These are phyloP conservation scores for Fusarium concolor DNA, from an alignment of 2,329 filamentous ascomycete species.

Conservation along the genomic window DNA sequence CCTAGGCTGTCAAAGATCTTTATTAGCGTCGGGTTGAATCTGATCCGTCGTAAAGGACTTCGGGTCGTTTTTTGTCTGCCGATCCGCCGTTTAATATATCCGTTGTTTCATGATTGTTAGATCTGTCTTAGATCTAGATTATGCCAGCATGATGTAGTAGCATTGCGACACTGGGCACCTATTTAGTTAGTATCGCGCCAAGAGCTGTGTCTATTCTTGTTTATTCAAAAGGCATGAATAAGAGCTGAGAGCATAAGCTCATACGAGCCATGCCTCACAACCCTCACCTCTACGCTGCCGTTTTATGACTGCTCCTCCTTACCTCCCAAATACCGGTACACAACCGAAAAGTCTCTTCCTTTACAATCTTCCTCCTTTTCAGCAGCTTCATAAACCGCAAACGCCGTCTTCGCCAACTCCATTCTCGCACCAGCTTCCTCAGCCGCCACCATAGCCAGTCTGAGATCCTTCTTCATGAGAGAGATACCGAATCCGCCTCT, in stretches of 20 bases:
- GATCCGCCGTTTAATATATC: background rate
- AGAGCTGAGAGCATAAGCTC: background rate
- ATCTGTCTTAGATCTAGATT: background rate
- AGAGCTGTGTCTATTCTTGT: background rate
- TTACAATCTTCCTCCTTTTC: conserved; percentile 70
- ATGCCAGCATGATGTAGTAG: background rate
- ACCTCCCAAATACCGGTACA: conserved; percentile 77
- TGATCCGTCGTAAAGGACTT: conserved; percentile 33
- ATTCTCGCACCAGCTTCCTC: conserved; percentile 73
- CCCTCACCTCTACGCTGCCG: background rate
- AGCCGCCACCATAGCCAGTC: conserved; percentile 78
- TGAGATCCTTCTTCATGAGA: conserved; percentile 84
- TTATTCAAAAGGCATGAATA: background rate
- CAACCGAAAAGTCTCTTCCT: conserved; percentile 83
- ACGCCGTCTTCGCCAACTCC: conserved; percentile 71
- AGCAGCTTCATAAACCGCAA: conserved; percentile 74
- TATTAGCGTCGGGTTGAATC: conserved; percentile 10
- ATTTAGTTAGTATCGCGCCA: background rate
- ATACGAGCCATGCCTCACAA: background rate
- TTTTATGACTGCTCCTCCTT: conserved; percentile 53
- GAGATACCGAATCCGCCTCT: conserved; percentile 80
- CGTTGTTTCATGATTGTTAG: background rate
- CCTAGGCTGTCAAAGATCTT: conserved; percentile 20
- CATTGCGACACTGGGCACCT: background rate
- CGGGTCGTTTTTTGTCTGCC: conserved; percentile 26